These are phyloP conservation scores for Ophiocordyceps camponoti-rufipedis DNA, from an alignment of 2,329 filamentous ascomycete genomes.

Conservation along the genomic window DNA sequence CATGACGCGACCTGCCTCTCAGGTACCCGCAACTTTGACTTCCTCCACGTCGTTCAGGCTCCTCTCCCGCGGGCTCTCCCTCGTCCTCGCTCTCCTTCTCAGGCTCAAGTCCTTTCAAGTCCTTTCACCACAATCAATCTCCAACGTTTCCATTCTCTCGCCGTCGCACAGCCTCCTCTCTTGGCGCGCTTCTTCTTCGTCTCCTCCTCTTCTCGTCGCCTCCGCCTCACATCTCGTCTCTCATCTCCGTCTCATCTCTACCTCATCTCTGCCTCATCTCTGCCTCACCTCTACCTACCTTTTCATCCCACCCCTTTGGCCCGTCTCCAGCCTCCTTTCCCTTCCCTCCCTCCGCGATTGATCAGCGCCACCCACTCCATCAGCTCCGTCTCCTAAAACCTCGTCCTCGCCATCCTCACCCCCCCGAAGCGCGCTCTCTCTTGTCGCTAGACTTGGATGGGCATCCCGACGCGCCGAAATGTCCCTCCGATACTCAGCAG, in stretches of 20 bases:
- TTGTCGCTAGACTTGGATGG: conserved; percentile 12
- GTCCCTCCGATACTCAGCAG: conserved; percentile 53
- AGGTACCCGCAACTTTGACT: too few species aligned
- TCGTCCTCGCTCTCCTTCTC: too few species aligned
- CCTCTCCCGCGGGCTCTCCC: too few species aligned
- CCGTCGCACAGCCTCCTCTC: background rate
- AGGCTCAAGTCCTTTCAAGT: too few species aligned
- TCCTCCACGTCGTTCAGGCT: too few species aligned
- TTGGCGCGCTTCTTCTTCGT: background rate
- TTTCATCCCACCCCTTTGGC: background rate
- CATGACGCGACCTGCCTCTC: too few species aligned
- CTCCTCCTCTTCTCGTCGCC: background rate
- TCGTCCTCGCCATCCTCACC: too few species aligned
- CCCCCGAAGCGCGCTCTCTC: too few species aligned
- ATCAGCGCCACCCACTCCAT: too few species aligned
- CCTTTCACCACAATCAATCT: background rate
- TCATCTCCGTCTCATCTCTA: background rate
- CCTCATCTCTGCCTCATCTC: background rate
- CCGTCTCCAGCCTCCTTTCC: too few species aligned
- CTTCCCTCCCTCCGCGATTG: too few species aligned
- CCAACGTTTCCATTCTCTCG: background rate
- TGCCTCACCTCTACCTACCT: background rate
- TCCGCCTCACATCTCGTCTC: background rate
- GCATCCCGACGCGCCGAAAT: conserved; percentile 22
- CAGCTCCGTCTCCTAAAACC: too few species aligned